These are phyloP conservation scores for Diphasiastrum complanatum DNA, from an alignment of 83 land plant genomes.

Conservation along the genomic window DNA sequence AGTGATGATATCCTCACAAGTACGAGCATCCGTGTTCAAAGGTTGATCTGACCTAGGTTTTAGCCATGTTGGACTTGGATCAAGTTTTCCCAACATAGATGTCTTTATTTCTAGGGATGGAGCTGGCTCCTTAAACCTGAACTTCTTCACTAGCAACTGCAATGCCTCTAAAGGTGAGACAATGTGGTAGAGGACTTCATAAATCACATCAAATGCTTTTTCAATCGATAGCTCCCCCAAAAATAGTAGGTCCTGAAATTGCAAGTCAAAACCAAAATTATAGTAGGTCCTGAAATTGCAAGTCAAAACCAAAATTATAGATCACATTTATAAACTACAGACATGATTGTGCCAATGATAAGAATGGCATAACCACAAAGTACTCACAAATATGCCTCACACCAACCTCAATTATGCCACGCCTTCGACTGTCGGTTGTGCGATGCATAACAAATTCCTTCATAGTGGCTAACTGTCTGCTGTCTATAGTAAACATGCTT, in stretches of 20 bases:
- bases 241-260: slow-evolving; percentile 97
- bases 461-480: slow-evolving; percentile 31
- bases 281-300: not conserved
- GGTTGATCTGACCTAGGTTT: slow-evolving; percentile 37
- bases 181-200: slow-evolving; percentile 49
- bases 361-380: not conserved
- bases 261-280: slow-evolving; percentile 10
- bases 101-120: slow-evolving; percentile 11
- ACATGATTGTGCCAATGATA: not conserved
- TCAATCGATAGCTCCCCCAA: slow-evolving; percentile 83
- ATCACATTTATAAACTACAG: slow-evolving; percentile 6
- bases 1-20: slow-evolving; percentile 87
- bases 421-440: slow-evolving; percentile 64
- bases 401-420: slow-evolving; percentile 88
- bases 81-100: slow-evolving; percentile 54
- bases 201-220: slow-evolving; percentile 60
- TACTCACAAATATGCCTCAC: not conserved
- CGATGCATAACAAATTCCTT: slow-evolving; percentile 65
- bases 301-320: not conserved
- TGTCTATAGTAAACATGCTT: slow-evolving; percentile 25
- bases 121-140: slow-evolving; percentile 17
- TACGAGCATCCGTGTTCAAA: slow-evolving; percentile 84
- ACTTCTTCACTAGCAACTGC: slow-evolving; percentile 30
- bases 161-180: slow-evolving; percentile 63
- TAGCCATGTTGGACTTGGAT: slow-evolving; percentile 50